Evolutionary conservation across 1,284 basidiomycete species (phyloP).

Genomic region (Sutorius eximius): DNA sequence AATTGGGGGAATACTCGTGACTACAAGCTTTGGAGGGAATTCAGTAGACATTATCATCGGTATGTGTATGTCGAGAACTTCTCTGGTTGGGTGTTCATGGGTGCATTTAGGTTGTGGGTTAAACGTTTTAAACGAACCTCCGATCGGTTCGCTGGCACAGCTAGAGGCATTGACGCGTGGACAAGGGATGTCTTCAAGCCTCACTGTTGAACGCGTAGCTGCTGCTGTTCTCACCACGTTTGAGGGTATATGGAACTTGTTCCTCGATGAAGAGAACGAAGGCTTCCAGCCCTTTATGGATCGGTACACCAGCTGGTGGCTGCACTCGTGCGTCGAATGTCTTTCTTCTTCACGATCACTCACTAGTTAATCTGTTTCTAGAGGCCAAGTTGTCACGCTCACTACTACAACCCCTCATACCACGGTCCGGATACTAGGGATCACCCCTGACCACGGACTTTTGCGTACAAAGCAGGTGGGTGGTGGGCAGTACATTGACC

Average conservation of each 20-base stretch:
- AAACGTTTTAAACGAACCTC: conserved; percentile 83
- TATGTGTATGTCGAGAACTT: conserved; percentile 35
- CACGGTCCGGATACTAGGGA: conserved; percentile 77
- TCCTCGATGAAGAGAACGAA: conserved; percentile 50
- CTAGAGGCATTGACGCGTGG: conserved; percentile 46
- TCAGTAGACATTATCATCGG: conserved; percentile 81
- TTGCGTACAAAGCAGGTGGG: conserved; percentile 75
- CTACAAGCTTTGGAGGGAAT: conserved; percentile 77
- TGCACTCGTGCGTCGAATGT: conserved; percentile 75
- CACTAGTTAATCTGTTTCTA: conserved; percentile 34
- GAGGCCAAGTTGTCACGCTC: conserved; percentile 83
- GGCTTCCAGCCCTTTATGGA: conserved; percentile 81
- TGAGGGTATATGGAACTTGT: conserved; percentile 75
- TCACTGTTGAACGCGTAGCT: conserved; percentile 74
- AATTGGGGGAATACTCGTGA: conserved; percentile 90
- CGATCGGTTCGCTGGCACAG: conserved; percentile 81
- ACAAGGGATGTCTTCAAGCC: conserved; percentile 19
- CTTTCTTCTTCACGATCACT: not conserved
- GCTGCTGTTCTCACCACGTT: conserved; percentile 81
- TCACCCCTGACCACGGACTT: conserved; percentile 86
- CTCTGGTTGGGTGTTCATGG: conserved; percentile 1
- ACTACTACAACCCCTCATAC: conserved; percentile 73
- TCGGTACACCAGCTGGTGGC: conserved; percentile 78
- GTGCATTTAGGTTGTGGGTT: conserved; percentile 75
- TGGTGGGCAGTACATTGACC: conserved; percentile 49